phyloP scores from a whole-genome alignment of 1,284 basidiomycete genomes.

The Tilletia indica region DNA sequence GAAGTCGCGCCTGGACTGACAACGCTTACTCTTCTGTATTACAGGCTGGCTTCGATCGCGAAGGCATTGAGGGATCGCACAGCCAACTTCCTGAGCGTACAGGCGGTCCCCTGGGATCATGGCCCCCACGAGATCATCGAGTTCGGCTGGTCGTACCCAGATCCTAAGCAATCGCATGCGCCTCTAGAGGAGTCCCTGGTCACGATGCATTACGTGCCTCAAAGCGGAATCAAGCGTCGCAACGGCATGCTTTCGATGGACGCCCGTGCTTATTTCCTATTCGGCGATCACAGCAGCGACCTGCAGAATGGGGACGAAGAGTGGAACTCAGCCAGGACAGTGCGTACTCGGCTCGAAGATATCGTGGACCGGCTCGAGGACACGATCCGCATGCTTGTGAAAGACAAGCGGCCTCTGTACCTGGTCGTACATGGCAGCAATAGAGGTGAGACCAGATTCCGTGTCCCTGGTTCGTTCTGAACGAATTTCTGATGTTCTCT shows the following conservation, averaged over 20 bases:
- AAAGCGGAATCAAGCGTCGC: neutral
- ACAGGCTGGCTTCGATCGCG: neutral
- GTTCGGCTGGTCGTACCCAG: constrained; percentile 13
- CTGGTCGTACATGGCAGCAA: constrained; percentile 1
- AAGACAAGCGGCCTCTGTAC: constrained; percentile 4
- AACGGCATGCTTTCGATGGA: neutral
- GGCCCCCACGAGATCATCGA: constrained; percentile 1
- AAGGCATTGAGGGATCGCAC: neutral
- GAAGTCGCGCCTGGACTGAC: too few relatives aligned
- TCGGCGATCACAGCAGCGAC: neutral
- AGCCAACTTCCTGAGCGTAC: constrained; percentile 1
- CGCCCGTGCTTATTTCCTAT: neutral
- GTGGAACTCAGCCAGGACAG: neutral
- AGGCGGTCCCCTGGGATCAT: constrained; percentile 4
- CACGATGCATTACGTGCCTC: neutral
- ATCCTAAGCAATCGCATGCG: neutral
- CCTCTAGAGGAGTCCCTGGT: neutral
- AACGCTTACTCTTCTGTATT: neutral
- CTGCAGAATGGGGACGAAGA: neutral
- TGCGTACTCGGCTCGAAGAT: neutral
- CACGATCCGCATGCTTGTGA: neutral
- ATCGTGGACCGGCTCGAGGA: neutral
- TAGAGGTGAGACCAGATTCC: neutral
- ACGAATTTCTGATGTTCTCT: neutral
- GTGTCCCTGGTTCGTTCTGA: neutral